phyloP scores from a whole-genome alignment of 1,284 basidiomycete genomes.

The Retiboletus flavoniger region DNA sequence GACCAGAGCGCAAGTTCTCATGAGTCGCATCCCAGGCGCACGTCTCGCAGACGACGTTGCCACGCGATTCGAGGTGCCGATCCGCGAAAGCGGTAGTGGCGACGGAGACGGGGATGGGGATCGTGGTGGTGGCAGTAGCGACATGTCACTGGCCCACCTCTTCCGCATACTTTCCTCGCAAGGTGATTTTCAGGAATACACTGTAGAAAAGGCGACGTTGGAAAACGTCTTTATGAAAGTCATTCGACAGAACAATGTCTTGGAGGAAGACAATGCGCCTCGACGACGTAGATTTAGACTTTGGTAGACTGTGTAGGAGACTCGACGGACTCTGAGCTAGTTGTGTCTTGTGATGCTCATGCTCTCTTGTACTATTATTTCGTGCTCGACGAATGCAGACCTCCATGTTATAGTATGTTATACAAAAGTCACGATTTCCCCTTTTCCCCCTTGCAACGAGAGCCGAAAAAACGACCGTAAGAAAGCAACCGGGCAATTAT shows the following conservation, averaged over 20 bases:
- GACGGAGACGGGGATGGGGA: background rate
- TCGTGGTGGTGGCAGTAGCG: background rate
- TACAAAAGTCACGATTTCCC: constrained; percentile 5
- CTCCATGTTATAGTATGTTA: constrained; percentile 11
- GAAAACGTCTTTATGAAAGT: constrained; percentile 77
- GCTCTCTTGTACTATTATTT: background rate
- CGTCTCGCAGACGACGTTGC: constrained; percentile 72
- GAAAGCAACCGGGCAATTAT: constrained; percentile 6
- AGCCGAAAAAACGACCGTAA: background rate
- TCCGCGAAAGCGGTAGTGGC: constrained; percentile 33
- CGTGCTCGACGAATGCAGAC: background rate
- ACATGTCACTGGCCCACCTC: constrained; percentile 52
- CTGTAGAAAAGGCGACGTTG: constrained; percentile 64
- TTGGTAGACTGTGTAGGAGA: constrained; percentile 1
- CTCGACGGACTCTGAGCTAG: too few species aligned
- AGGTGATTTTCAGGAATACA: constrained; percentile 60
- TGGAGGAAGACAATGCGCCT: constrained; percentile 42
- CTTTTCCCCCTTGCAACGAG: constrained; percentile 10
- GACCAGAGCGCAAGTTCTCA: constrained; percentile 52
- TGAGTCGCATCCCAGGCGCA: constrained; percentile 61
- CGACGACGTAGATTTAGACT: constrained; percentile 8
- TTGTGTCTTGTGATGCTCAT: too few species aligned
- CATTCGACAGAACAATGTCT: constrained; percentile 61
- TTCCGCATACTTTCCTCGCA: constrained; percentile 54
- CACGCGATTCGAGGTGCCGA: constrained; percentile 74